Evolutionary conservation across 805 yeast species (phyloP).

Genomic region (Candida boleticola): DNA sequence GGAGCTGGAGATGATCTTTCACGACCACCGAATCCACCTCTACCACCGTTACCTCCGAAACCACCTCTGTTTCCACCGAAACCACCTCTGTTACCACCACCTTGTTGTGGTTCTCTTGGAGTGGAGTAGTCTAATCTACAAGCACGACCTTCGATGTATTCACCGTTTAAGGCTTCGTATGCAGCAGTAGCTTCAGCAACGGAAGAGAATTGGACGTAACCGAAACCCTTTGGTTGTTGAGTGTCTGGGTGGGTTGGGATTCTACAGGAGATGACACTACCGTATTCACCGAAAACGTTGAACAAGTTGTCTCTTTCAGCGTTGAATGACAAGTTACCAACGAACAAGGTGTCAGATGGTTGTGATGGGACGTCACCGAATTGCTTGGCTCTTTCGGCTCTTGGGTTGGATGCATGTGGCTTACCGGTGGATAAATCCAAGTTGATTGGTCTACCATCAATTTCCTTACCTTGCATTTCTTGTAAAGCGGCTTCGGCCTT

Average conservation of each 20-base stretch:
- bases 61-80: constrained; percentile 30
- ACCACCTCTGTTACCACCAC: constrained; percentile 45
- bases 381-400: constrained; percentile 78
- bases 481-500: constrained; percentile 83
- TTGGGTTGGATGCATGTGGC: constrained; percentile 58
- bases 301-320: constrained; percentile 78
- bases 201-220: constrained; percentile 88
- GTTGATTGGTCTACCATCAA: constrained; percentile 96
- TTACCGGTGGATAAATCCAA: constrained; percentile 87
- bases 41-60: constrained; percentile 17
- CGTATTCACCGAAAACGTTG: constrained; percentile 72
- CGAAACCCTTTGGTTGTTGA: constrained; percentile 98
- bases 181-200: constrained; percentile 92
- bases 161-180: constrained; percentile 82
- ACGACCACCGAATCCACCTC: constrained; percentile 29
- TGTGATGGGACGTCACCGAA: constrained; percentile 88
- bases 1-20: constrained; percentile 52
- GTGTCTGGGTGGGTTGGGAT: constrained; percentile 98
- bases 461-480: constrained; percentile 87
- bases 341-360: constrained; percentile 93
- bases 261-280: constrained; percentile 84
- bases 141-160: constrained; percentile 85
- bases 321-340: constrained; percentile 93
- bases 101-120: constrained; percentile 63
- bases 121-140: constrained; percentile 93